A percentile compares a stretch with the other conserved stretches of the same genome.
Evolutionary conservation across 441 rosid species (phyloP).

Genomic region (Metrosideros polymorpha): DNA sequence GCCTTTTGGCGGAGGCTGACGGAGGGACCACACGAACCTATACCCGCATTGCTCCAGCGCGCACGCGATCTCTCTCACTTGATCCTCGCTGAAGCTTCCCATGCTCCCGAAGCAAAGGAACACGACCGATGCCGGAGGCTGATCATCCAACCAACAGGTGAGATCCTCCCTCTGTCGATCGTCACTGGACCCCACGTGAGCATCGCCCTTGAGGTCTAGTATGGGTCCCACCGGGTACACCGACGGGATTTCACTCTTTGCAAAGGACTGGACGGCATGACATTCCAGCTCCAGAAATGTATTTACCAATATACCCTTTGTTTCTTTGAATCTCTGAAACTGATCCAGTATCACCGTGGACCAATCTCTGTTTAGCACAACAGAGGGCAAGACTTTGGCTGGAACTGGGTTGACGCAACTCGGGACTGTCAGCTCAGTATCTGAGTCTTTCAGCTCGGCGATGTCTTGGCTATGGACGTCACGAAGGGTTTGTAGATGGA

Average conservation of each 20-base stretch:
- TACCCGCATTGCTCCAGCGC: constrained; percentile 30
- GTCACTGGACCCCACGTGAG: neutral
- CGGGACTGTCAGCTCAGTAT: neutral
- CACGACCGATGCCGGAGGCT: neutral
- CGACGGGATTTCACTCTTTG: neutral
- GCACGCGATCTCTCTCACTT: constrained; percentile 16
- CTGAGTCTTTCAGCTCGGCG: neutral
- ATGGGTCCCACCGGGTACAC: constrained; percentile 33
- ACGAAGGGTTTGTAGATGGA: neutral
- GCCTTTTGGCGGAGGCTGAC: constrained; percentile 8
- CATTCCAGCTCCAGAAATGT: constrained; percentile 13
- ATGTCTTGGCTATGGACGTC: neutral
- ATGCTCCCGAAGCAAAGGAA: neutral
- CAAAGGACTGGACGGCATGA: neutral
- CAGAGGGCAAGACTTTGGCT: neutral
- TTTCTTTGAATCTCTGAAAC: constrained; percentile 12
- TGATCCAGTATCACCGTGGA: neutral
- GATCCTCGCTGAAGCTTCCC: constrained; percentile 1
- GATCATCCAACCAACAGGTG: neutral
- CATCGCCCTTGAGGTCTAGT: constrained; percentile 5
- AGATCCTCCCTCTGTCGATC: neutral
- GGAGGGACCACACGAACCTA: constrained; percentile 56
- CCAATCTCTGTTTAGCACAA: neutral
- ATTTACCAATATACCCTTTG: constrained; percentile 50
- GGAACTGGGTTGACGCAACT: neutral